Evolutionary conservation across 768 basidiomycete species (phyloP).

Genomic region (Cystobasidium tubakii): DNA sequence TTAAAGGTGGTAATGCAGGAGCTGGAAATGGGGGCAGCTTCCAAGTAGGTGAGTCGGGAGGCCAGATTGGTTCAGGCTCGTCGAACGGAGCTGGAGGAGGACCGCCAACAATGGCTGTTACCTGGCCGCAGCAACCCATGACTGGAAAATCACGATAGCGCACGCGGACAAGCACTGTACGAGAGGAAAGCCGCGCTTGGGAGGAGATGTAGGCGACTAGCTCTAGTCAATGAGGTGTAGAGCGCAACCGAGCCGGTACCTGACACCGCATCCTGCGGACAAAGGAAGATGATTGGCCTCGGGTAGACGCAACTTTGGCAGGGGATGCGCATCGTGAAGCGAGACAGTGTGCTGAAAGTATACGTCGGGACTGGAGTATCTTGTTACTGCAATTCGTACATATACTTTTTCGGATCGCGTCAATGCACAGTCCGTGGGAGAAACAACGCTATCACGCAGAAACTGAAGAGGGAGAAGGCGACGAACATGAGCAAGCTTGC

Average conservation of each 20-base stretch:
- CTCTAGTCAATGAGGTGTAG: not conserved
- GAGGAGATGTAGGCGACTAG: no score
- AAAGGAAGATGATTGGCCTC: not conserved
- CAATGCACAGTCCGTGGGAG: no score
- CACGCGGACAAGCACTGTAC: not conserved
- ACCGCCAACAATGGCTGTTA: not conserved
- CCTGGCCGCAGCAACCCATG: not conserved
- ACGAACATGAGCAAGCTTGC: no score
- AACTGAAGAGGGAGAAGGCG: no score
- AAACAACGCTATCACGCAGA: no score
- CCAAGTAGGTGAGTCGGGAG: constrained; percentile 19
- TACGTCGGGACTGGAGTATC: no score
- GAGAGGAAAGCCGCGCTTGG: not conserved
- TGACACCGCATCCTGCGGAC: not conserved
- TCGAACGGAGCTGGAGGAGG: not conserved
- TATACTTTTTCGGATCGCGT: no score
- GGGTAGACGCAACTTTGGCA: no score
- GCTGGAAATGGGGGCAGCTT: constrained; percentile 32
- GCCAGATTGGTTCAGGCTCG: not conserved
- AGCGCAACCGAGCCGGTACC: not conserved
- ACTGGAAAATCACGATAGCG: not conserved
- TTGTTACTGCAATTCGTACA: no score
- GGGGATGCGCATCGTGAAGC: no score
- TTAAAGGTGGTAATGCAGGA: constrained; percentile 30
- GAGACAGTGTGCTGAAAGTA: no score